A percentile compares a stretch with the other conserved stretches of the same genome.
phyloP scores from a whole-genome alignment of 768 basidiomycete genomes.

The Collybia sp. region DNA sequence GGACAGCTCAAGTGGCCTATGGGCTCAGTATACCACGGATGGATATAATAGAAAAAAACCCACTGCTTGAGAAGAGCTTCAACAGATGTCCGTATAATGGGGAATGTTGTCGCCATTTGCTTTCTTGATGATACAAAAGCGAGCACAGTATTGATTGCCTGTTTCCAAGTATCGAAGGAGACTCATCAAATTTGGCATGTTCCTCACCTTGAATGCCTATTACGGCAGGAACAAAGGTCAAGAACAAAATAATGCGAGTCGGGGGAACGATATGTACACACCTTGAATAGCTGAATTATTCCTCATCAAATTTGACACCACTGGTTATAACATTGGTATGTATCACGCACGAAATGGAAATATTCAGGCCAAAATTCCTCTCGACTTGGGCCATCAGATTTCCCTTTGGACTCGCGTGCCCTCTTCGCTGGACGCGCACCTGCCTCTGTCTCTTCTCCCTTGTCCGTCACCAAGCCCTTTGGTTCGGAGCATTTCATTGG shows the following conservation, averaged over 20 bases:
- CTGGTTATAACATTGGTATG: slow-evolving; percentile 4
- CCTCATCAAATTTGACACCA: slow-evolving; percentile 4
- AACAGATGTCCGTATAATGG: slow-evolving; percentile 70
- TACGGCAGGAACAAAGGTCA: too few relatives aligned
- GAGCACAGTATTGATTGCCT: slow-evolving; percentile 88
- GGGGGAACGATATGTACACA: neutral
- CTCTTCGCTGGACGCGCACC: too few relatives aligned
- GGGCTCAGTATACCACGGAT: slow-evolving; percentile 3
- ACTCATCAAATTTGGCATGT: neutral
- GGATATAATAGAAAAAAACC: slow-evolving; percentile 9
- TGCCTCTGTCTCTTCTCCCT: too few relatives aligned
- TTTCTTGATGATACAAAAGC: slow-evolving; percentile 83
- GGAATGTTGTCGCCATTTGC: slow-evolving; percentile 76
- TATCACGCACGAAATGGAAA: slow-evolving; percentile 11
- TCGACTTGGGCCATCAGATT: too few relatives aligned
- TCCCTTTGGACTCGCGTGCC: too few relatives aligned
- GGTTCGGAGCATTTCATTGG: too few relatives aligned
- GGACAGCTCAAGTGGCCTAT: slow-evolving; percentile 72
- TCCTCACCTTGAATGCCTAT: too few relatives aligned
- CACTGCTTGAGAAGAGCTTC: slow-evolving; percentile 76
- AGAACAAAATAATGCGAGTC: too few relatives aligned
- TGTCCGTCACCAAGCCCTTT: too few relatives aligned
- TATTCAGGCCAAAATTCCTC: slow-evolving; percentile 11
- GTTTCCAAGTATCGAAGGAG: neutral
- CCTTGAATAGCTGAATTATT: slow-evolving; percentile 27